A percentile compares a stretch with the other conserved stretches of the same genome.
phyloP scores from a whole-genome alignment of 176 grass and related monocot genomes.

The Rhynchospora tenuis region DNA sequence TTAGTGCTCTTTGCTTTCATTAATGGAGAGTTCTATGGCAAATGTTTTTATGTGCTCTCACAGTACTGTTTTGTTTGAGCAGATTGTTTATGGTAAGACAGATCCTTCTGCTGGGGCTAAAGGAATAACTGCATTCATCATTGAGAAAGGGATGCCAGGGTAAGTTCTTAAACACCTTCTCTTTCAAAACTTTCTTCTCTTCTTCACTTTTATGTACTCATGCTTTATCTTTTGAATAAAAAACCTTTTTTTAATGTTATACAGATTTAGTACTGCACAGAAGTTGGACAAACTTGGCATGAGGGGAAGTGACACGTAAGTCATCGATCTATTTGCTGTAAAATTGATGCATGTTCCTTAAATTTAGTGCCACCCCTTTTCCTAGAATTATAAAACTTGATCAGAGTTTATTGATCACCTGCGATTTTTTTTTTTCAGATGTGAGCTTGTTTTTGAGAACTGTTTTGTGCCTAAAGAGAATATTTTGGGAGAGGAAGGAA shows the following conservation, averaged over 20 bases:
- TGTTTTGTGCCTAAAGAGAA: constrained; percentile 95
- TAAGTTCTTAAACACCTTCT: constrained; percentile 18
- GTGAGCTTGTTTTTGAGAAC: constrained; percentile 97
- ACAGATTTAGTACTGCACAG: constrained; percentile 93
- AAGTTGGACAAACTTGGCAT: constrained; percentile 98
- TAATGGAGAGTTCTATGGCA: background rate
- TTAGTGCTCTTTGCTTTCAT: background rate
- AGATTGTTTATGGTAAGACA: constrained; percentile 97
- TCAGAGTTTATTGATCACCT: background rate
- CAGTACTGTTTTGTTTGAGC: constrained; percentile 30
- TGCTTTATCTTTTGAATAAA: background rate
- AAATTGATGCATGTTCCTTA: background rate
- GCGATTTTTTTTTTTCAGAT: constrained; percentile 55
- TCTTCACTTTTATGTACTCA: background rate
- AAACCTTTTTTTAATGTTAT: background rate
- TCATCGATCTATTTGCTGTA: constrained; percentile 18
- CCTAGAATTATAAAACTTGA: background rate
- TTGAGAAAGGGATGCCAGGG: constrained; percentile 96
- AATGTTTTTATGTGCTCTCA: constrained; percentile 17
- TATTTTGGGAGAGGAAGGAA: constrained; percentile 76
- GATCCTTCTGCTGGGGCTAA: constrained; percentile 73
- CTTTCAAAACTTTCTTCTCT: background rate
- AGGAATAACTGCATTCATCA: constrained; percentile 98
- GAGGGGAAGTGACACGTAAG: constrained; percentile 96
- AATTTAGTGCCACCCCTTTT: background rate